Evolutionary conservation across 352 stramenopile species (phyloP).

Genomic region (Elongisporangium anandrum): DNA sequence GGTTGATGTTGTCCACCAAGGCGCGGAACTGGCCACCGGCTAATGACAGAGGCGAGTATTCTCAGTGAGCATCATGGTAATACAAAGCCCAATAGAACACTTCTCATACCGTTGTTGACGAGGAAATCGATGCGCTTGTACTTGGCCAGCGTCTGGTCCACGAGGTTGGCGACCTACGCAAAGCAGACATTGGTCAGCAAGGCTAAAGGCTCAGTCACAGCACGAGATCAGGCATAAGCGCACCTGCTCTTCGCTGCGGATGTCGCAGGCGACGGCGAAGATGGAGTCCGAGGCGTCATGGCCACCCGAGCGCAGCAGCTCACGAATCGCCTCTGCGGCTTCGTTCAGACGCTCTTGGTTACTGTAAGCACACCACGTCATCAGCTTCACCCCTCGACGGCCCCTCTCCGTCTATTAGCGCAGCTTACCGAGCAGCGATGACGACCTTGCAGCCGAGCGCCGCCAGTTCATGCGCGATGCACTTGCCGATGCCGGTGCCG

Average conservation of each 20-base stretch:
- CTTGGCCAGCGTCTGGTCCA: conserved; percentile 68
- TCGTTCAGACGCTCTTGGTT: conserved; percentile 63
- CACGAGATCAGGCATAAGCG: too few relatives aligned
- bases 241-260: conserved; percentile 65
- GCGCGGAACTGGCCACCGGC: conserved; percentile 91
- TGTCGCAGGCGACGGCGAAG: conserved; percentile 64
- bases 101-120: conserved; percentile 85
- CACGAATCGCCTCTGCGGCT: conserved; percentile 54
- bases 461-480: conserved; percentile 76
- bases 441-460: conserved; percentile 74
- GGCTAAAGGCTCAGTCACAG: neutral
- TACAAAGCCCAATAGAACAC: neutral
- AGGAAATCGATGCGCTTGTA: conserved; percentile 88
- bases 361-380: conserved; percentile 11
- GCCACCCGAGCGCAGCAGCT: conserved; percentile 29
- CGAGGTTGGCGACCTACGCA: conserved; percentile 62
- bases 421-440: conserved; percentile 63
- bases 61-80: neutral
- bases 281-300: conserved; percentile 34
- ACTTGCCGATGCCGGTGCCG: conserved; percentile 83
- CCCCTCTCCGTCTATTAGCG: neutral
- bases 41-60: conserved; percentile 9
- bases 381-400: neutral
- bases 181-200: conserved; percentile 5
- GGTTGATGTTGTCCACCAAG: conserved; percentile 83